Conservation (phyloP, 495 filamentous ascomycete genomes). For the Oleoguttula mirabilis region DNA sequence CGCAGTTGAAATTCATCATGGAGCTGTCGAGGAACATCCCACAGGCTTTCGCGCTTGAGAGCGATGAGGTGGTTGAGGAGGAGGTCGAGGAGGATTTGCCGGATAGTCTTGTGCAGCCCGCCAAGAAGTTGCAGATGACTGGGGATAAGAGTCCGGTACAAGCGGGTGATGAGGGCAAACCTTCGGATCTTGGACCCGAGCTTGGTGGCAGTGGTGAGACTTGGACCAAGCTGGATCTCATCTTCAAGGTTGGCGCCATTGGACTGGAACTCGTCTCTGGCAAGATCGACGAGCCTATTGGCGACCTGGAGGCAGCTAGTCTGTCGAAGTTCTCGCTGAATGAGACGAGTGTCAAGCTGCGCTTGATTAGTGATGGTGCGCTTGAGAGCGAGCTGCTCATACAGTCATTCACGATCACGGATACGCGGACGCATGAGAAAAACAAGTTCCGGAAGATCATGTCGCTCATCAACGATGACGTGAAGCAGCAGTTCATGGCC, state of each 20-base stretch:
- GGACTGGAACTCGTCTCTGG: constrained; percentile 79
- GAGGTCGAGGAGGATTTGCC: constrained; percentile 54
- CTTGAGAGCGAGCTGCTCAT: constrained; percentile 88
- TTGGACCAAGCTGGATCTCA: constrained; percentile 89
- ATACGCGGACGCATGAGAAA: constrained; percentile 70
- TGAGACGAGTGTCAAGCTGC: constrained; percentile 76
- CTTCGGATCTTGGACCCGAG: constrained; percentile 50
- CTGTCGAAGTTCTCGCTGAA: constrained; percentile 89
- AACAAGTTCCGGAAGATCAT: constrained; percentile 98
- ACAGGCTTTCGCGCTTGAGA: constrained; percentile 67
- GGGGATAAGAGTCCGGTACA: constrained; percentile 15
- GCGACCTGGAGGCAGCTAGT: constrained; percentile 65
- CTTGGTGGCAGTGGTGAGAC: constrained; percentile 49
- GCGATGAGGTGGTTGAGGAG: constrained; percentile 53
- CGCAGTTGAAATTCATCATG: constrained; percentile 77
- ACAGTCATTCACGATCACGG: constrained; percentile 86
- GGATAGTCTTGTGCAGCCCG: constrained; percentile 40
- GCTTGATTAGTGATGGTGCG: constrained; percentile 88
- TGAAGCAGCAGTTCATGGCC: constrained; percentile 94
- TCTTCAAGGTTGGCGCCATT: constrained; percentile 79
- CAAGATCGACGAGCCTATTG: constrained; percentile 59
- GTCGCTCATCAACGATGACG: constrained; percentile 85
- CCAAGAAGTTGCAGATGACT: constrained; percentile 27
- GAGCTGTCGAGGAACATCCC: constrained; percentile 78
- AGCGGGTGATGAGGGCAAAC: constrained; percentile 30